phyloP scores from a whole-genome alignment of 345 rosid genomes.

The Turnera subulata region DNA sequence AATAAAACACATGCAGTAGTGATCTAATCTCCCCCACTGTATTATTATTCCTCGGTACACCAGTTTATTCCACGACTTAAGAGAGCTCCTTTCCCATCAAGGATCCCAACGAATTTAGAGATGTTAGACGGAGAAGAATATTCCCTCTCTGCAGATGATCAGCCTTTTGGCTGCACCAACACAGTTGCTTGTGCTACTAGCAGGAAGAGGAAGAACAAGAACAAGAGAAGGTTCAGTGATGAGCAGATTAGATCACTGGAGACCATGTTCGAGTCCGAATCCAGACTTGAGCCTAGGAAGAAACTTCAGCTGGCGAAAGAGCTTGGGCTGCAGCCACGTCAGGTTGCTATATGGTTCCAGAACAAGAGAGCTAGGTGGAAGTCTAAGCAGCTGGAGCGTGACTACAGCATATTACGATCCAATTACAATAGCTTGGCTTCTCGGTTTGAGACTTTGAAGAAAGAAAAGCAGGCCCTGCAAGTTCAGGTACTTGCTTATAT shows the following conservation, averaged over 20 bases:
- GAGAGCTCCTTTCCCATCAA: constrained; percentile 2
- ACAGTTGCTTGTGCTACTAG: not conserved
- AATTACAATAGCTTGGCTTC: constrained; percentile 52
- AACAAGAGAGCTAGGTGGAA: constrained; percentile 87
- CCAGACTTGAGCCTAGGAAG: constrained; percentile 69
- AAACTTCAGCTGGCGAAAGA: constrained; percentile 70
- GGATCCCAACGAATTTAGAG: not conserved
- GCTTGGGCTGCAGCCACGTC: constrained; percentile 75
- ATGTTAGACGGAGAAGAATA: too few relatives aligned
- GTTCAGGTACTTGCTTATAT: constrained; percentile 42
- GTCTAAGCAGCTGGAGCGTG: constrained; percentile 74
- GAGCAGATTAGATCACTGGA: constrained; percentile 79
- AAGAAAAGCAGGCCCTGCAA: constrained; percentile 55
- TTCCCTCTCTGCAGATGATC: constrained; percentile 2
- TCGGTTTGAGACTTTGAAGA: constrained; percentile 52
- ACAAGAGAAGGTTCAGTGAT: constrained; percentile 68
- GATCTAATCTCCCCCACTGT: too few relatives aligned
- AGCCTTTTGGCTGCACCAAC: constrained; percentile 26
- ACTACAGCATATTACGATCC: constrained; percentile 47
- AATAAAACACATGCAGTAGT: too few relatives aligned
- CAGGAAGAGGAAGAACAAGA: constrained; percentile 50
- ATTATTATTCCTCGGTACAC: too few relatives aligned
- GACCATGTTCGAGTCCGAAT: constrained; percentile 60
- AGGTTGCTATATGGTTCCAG: constrained; percentile 93
- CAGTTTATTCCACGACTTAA: too few relatives aligned